Percentiles rank a stretch among this genome's conserved stretches.
These are phyloP conservation scores for Alternaria alternata DNA, from an alignment of 2,329 filamentous ascomycete species.

Conservation along the genomic window DNA sequence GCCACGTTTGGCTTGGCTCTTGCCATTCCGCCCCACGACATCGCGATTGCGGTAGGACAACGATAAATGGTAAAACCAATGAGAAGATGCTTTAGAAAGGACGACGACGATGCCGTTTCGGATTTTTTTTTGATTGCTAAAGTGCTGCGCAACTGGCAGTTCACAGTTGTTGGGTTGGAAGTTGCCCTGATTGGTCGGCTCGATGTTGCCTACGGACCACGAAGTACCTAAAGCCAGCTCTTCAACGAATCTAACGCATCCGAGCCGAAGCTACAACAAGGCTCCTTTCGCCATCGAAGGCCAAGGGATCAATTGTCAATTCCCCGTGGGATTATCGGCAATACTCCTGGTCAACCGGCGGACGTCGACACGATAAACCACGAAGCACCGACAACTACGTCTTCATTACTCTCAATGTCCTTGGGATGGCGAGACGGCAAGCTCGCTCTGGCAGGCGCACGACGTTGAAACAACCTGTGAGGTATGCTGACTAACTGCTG, in stretches of 20 bases:
- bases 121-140: no score
- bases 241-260: background rate
- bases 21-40: slow-evolving; percentile 37
- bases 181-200: background rate
- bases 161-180: background rate
- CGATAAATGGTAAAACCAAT: no score
- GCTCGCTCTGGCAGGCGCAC: background rate
- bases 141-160: background rate
- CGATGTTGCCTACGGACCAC: background rate
- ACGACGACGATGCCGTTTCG: no score
- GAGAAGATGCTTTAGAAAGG: no score
- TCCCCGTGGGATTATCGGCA: background rate
- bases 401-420: background rate
- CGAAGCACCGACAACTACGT: background rate
- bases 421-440: background rate
- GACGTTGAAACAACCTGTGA: background rate
- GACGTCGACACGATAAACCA: background rate
- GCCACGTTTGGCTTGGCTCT: slow-evolving; percentile 34
- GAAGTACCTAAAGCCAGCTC: background rate
- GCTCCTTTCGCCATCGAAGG: background rate
- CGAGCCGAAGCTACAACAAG: background rate
- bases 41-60: slow-evolving; percentile 7
- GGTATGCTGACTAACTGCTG: background rate
- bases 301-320: background rate
- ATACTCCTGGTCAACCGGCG: background rate